These are phyloP conservation scores for Heteromeles arbutifolia DNA, from an alignment of 306 rosid genomes.

Conservation along the genomic window DNA sequence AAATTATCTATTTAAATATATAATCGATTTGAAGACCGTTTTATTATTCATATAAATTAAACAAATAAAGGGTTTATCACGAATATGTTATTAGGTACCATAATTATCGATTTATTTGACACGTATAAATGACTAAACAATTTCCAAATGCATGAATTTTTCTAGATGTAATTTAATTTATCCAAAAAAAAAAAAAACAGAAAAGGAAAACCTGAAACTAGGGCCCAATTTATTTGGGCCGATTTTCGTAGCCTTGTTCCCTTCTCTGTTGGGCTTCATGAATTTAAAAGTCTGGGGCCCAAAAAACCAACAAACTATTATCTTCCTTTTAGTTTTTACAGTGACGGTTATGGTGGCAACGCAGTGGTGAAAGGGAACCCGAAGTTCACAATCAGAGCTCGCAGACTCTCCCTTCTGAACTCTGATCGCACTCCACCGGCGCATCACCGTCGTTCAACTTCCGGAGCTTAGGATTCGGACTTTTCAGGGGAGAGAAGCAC, in stretches of 20 bases:
- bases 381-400: not conserved
- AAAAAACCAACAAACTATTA: not conserved
- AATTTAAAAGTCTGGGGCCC: not conserved
- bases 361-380: not conserved
- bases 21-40: no score
- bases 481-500: not conserved
- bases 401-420: not conserved
- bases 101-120: no score
- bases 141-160: no score
- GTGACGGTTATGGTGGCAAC: not conserved
- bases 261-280: not conserved
- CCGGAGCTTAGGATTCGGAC: not conserved
- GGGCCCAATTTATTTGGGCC: not conserved
- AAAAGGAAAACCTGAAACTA: not conserved
- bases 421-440: not conserved
- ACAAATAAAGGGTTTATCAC: no score
- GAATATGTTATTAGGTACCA: no score
- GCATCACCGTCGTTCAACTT: not conserved
- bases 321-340: not conserved
- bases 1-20: no score
- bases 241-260: no score
- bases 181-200: not conserved
- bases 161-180: no score
- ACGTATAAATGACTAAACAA: no score
- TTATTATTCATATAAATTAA: no score